Evolutionary conservation across 2,329 filamentous ascomycete genomes (phyloP).

Genomic region (Berkeleyomyces rouxiae): DNA sequence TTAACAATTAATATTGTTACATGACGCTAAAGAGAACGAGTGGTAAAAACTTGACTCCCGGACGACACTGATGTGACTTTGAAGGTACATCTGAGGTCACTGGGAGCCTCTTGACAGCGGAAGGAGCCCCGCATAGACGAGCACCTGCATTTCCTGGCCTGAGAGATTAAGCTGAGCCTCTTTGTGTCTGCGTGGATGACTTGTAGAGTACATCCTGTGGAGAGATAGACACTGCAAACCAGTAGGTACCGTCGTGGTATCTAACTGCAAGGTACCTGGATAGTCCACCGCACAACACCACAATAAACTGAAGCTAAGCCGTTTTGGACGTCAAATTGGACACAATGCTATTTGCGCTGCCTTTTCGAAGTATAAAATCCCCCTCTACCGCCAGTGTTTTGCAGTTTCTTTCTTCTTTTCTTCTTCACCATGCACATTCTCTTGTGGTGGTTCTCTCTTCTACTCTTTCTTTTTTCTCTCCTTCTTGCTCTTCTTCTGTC

Average conservation of each 20-base stretch:
- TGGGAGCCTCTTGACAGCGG: not conserved
- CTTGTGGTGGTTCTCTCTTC: not conserved
- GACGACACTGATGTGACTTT: not conserved
- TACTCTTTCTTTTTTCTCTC: not conserved
- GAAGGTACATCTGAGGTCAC: not conserved
- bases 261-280: not conserved
- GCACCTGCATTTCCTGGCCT: not conserved
- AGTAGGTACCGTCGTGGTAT: not conserved
- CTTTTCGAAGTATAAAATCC: not conserved
- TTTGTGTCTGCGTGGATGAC: not conserved
- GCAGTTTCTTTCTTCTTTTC: not conserved
- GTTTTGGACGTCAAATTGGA: too few relatives aligned
- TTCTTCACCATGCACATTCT: slow-evolving; percentile 1
- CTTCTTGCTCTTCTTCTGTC: not conserved
- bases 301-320: not conserved
- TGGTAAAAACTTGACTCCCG: not conserved
- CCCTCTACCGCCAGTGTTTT: not conserved
- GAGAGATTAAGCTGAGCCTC: not conserved
- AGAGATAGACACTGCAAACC: not conserved
- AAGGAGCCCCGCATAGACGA: not conserved
- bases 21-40: too few relatives aligned
- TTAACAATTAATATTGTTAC: too few relatives aligned
- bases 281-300: not conserved
- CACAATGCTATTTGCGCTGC: not conserved
- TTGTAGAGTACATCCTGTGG: not conserved